phyloP scores from a whole-genome alignment of 352 stramenopile genomes.

The Phytopythium mirpurense region DNA sequence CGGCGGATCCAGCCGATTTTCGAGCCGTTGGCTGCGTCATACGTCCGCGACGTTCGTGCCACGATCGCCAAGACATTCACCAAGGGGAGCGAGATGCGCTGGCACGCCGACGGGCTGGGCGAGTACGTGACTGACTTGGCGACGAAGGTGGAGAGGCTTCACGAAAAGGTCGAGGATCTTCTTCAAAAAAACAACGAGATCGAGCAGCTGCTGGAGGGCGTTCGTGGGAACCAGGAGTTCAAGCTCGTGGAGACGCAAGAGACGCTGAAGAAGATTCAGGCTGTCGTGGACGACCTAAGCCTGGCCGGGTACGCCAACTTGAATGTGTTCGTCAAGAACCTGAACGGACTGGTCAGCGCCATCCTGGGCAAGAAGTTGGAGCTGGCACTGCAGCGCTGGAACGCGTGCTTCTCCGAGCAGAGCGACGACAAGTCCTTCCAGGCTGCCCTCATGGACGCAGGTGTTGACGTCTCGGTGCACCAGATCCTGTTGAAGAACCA shows the following conservation, averaged over 20 bases:
- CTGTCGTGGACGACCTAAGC: constrained; percentile 92
- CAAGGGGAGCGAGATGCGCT: constrained; percentile 87
- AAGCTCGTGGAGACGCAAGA: constrained; percentile 35
- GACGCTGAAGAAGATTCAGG: constrained; percentile 88
- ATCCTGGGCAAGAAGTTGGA: constrained; percentile 84
- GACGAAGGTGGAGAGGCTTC: constrained; percentile 93
- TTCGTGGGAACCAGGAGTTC: constrained; percentile 61
- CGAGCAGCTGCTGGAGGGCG: constrained; percentile 83
- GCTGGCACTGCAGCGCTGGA: constrained; percentile 55
- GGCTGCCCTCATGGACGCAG: constrained; percentile 33
- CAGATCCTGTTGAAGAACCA: constrained; percentile 97
- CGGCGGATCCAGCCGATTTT: constrained; percentile 82
- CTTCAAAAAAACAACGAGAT: constrained; percentile 91
- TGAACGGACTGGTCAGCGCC: constrained; percentile 85
- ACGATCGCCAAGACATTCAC: constrained; percentile 87
- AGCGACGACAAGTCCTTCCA: constrained; percentile 57
- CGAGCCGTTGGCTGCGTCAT: constrained; percentile 62
- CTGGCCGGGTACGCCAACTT: constrained; percentile 94
- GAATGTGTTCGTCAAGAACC: constrained; percentile 86
- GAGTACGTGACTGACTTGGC: constrained; percentile 88
- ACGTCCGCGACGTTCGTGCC: constrained; percentile 77
- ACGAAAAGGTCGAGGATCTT: constrained; percentile 98
- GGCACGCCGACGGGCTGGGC: constrained; percentile 81
- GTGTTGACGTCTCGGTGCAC: constrained; percentile 56
- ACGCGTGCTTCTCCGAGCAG: constrained; percentile 56